Conservation (phyloP, 2,329 filamentous ascomycete species). For the Colletotrichum tofieldiae region DNA sequence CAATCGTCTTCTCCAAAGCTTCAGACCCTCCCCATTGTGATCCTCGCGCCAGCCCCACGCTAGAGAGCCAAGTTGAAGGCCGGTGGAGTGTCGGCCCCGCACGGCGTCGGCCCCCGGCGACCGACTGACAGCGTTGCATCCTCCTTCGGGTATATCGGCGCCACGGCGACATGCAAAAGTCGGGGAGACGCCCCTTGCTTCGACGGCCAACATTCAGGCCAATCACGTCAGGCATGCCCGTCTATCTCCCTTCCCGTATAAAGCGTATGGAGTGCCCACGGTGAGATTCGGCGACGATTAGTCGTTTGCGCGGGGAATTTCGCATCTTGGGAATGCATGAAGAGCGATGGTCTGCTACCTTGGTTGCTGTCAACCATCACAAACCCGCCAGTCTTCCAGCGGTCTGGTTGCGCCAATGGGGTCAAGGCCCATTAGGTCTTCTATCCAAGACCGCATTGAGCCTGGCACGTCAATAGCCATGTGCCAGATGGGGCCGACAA, state of each 20-base stretch:
- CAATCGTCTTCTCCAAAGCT: constrained; percentile 6
- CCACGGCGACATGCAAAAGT: neutral
- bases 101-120: constrained; percentile 5
- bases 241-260: neutral
- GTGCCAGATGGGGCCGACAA: neutral
- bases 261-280: too few relatives aligned
- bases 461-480: neutral
- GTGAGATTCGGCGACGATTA: neutral
- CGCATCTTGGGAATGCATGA: neutral
- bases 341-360: neutral
- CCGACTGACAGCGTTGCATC: constrained; percentile 14
- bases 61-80: neutral
- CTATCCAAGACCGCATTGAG: neutral
- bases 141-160: neutral
- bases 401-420: too few relatives aligned
- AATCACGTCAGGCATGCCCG: neutral
- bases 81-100: neutral
- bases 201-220: neutral
- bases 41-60: neutral
- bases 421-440: too few relatives aligned
- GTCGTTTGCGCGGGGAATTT: too few relatives aligned
- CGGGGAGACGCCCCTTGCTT: neutral
- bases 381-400: too few relatives aligned
- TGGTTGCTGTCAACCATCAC: too few relatives aligned
- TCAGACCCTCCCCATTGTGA: neutral